These are phyloP conservation scores for Agapanthus africanus DNA, from an alignment of 106 monocot genomes.

Conservation along the genomic window DNA sequence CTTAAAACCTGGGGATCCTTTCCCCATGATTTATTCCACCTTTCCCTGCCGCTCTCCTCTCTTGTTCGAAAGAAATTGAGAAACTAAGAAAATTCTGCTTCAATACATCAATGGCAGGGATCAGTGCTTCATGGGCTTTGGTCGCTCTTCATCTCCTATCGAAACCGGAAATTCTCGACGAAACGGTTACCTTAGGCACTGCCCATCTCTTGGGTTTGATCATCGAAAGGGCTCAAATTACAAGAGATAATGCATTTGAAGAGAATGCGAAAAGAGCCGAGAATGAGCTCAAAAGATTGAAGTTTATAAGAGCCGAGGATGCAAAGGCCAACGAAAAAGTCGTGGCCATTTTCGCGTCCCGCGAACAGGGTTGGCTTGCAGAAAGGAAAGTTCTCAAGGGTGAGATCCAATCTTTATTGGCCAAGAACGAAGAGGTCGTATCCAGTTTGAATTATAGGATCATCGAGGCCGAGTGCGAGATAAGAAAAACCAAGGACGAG, in stretches of 20 bases:
- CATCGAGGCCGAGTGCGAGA: conserved; percentile 25
- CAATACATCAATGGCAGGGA: background rate
- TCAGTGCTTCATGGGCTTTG: conserved; percentile 24
- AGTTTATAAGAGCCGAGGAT: conserved; percentile 49
- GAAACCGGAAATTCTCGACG: conserved; percentile 9
- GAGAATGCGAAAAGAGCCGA: conserved; percentile 30
- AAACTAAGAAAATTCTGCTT: too few species aligned
- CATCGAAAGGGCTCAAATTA: conserved; percentile 21
- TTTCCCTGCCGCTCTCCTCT: too few species aligned
- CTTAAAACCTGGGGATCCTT: too few species aligned
- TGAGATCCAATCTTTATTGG: conserved; percentile 41
- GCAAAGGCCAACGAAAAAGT: conserved; percentile 95
- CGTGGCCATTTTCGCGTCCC: conserved; percentile 65
- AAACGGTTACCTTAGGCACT: conserved; percentile 31
- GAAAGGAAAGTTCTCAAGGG: conserved; percentile 52
- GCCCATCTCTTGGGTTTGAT: conserved; percentile 39
- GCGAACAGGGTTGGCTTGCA: conserved; percentile 71
- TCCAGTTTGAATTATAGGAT: conserved; percentile 23
- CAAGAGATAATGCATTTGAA: conserved; percentile 5
- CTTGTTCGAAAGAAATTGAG: too few species aligned
- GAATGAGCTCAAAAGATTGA: conserved; percentile 37
- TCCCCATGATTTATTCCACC: too few species aligned
- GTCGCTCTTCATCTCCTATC: conserved; percentile 18
- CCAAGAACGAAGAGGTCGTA: conserved; percentile 34
- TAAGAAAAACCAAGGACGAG: conserved; percentile 33